Base-by-base conservation (phyloP, 371 early-diverging fungal species). In the Amoeboradix gromovi region DNA sequence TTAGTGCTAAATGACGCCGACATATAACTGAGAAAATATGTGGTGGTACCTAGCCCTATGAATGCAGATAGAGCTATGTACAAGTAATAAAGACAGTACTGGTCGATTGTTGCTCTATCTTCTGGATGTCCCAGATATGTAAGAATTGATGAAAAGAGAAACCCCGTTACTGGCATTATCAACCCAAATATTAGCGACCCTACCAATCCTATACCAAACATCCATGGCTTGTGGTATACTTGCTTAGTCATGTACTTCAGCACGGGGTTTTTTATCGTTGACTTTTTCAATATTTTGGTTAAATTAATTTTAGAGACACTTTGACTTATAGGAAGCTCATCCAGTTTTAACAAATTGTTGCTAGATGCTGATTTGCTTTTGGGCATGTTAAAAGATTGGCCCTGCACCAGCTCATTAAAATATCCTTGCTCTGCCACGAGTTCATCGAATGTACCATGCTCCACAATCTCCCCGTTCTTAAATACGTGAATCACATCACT, bases 391-490 rank as follows among this genome's bases (percentile, higher is more conserved):
- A 48, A 12, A 48, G 48, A 12, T 17, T 66, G 68, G 27, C 67
- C 68, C 5, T 31, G 32, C 12, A 70, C 28, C 22, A 70, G 68
- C 17, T 68, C 68, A 69, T 68, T 29, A 69, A 68, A 69, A 22
- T 5, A 68, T 12, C 71, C 71, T 30, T 30, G 2, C 28, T 70
- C 70, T 1, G 29, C 32, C 12, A 71, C 30, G 12, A 17, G 29
- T 1, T 31, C 71, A 66, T 69, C 29, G 29, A 30, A 71, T 71
- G 1, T 31, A 66, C 29, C 66, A 71, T n/a, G 70, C 30, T 27
- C 71, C 29, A 31, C 69, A 48, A 30, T 28, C 16, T 2, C 27
- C 22, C 48, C 48, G 48, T 48, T 22, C 22, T 48, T 48, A 48
- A 48, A 48, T 12, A 48, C 48, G 22, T 12, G 22, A 48, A 48